Conservation (phyloP, 2,329 filamentous ascomycete genomes). For the Leptographium galeiforme region DNA sequence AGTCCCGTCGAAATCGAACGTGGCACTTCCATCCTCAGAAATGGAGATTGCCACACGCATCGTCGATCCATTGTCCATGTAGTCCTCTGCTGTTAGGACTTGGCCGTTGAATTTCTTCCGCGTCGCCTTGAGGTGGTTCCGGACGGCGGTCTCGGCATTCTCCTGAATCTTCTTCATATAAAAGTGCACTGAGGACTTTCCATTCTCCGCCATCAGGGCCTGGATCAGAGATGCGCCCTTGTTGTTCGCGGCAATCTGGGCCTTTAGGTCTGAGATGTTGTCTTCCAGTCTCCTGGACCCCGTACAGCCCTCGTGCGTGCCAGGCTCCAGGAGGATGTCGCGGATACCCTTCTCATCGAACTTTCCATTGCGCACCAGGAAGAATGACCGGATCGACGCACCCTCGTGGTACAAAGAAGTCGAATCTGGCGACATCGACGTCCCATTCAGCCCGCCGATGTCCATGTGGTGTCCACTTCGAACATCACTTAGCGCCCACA, state of each 20-base stretch:
- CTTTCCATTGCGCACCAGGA: slow-evolving; percentile 61
- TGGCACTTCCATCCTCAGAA: slow-evolving; percentile 27
- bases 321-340: slow-evolving; percentile 59
- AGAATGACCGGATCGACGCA: slow-evolving; percentile 48
- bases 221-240: slow-evolving; percentile 62
- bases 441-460: too few relatives aligned
- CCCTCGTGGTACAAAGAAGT: slow-evolving; percentile 51
- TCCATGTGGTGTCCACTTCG: too few relatives aligned
- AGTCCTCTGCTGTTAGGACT: slow-evolving; percentile 19
- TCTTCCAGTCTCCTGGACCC: slow-evolving; percentile 68
- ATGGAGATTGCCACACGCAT: slow-evolving; percentile 18
- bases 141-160: slow-evolving; percentile 60
- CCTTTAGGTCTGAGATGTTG: slow-evolving; percentile 75
- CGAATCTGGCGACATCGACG: slow-evolving; percentile 29
- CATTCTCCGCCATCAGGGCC: slow-evolving; percentile 58
- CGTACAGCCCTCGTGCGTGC: slow-evolving; percentile 59
- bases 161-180: slow-evolving; percentile 69
- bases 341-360: slow-evolving; percentile 69
- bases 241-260: slow-evolving; percentile 61
- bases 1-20: slow-evolving; percentile 22
- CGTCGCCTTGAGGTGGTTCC: slow-evolving; percentile 51
- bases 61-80: slow-evolving; percentile 24
- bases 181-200: slow-evolving; percentile 8
- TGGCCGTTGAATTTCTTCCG: slow-evolving; percentile 37
- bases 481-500: too few relatives aligned